These are phyloP conservation scores for Brassica cretica DNA, from an alignment of 345 rosid species.

Conservation along the genomic window DNA sequence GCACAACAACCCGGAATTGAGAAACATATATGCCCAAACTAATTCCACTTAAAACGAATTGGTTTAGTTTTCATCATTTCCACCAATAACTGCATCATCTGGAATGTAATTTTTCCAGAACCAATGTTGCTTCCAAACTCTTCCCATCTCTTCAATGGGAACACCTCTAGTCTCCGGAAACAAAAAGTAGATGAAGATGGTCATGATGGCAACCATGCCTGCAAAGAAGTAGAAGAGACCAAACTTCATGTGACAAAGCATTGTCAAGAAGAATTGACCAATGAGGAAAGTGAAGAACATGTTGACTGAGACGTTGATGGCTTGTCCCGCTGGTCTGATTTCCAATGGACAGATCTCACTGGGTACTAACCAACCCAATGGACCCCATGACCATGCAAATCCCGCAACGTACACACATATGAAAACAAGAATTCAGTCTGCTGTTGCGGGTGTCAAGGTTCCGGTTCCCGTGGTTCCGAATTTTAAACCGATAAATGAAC, in stretches of 20 bases:
- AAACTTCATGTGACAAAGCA: slow-evolving; percentile 62
- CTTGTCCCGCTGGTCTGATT: slow-evolving; percentile 44
- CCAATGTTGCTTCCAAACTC: slow-evolving; percentile 54
- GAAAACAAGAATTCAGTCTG: too few relatives aligned
- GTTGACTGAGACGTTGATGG: slow-evolving; percentile 43
- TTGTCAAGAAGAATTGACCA: slow-evolving; percentile 51
- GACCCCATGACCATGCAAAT: slow-evolving; percentile 48
- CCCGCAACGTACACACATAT: slow-evolving; percentile 42
- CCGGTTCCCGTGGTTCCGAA: slow-evolving; percentile 44
- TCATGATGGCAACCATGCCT: slow-evolving; percentile 58
- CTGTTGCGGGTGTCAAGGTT: slow-evolving; percentile 18
- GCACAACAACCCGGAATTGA: neutral
- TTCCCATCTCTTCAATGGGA: slow-evolving; percentile 62
- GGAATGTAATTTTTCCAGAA: neutral
- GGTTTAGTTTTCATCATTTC: neutral
- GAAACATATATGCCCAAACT: neutral
- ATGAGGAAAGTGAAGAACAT: slow-evolving; percentile 52
- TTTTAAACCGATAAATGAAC: slow-evolving; percentile 34
- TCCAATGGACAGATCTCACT: slow-evolving; percentile 42
- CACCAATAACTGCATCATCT: slow-evolving; percentile 3
- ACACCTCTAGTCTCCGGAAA: slow-evolving; percentile 64
- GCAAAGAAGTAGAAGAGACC: slow-evolving; percentile 68
- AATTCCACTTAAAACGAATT: neutral
- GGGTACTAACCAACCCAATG: slow-evolving; percentile 46
- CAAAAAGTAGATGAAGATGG: slow-evolving; percentile 47